phyloP scores from a whole-genome alignment of 441 rosid species.

The Pelargonium citronellum region DNA sequence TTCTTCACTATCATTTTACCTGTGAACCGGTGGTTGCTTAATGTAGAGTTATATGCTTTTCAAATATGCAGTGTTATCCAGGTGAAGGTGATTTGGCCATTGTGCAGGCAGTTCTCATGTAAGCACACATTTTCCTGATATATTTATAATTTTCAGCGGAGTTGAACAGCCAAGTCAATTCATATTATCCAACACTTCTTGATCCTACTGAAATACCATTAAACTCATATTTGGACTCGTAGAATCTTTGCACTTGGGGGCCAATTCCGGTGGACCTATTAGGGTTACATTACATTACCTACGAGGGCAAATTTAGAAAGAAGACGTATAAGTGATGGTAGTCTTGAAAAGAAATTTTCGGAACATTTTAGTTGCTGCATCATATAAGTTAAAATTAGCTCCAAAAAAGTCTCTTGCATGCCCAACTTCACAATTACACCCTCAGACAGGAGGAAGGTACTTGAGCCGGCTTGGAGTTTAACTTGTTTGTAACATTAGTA shows the following conservation, averaged over 20 bases:
- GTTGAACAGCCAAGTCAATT: background rate
- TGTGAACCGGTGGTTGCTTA: background rate
- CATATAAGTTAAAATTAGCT: background rate
- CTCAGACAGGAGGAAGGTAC: background rate
- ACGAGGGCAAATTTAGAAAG: too few species aligned
- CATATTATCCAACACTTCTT: background rate
- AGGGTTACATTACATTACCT: too few species aligned
- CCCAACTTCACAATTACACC: background rate
- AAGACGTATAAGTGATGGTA: background rate
- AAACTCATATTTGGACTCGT: too few species aligned
- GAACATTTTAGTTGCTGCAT: too few species aligned
- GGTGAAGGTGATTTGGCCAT: constrained; percentile 95
- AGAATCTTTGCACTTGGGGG: too few species aligned
- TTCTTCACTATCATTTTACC: background rate
- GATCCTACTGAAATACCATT: background rate
- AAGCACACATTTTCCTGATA: constrained; percentile 22
- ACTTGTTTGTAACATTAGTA: too few species aligned
- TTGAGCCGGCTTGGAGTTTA: too few species aligned
- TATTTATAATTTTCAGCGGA: background rate
- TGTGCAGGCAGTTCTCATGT: constrained; percentile 77
- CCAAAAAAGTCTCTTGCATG: background rate
- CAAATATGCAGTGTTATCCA: constrained; percentile 78
- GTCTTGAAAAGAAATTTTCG: too few species aligned
- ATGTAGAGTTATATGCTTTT: constrained; percentile 22
- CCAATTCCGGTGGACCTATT: too few species aligned